Percentiles rank a stretch among this genome's conserved stretches.
These are phyloP conservation scores for Entomortierella chlamydospora DNA, from an alignment of 192 early-diverging fungal species.

Conservation along the genomic window DNA sequence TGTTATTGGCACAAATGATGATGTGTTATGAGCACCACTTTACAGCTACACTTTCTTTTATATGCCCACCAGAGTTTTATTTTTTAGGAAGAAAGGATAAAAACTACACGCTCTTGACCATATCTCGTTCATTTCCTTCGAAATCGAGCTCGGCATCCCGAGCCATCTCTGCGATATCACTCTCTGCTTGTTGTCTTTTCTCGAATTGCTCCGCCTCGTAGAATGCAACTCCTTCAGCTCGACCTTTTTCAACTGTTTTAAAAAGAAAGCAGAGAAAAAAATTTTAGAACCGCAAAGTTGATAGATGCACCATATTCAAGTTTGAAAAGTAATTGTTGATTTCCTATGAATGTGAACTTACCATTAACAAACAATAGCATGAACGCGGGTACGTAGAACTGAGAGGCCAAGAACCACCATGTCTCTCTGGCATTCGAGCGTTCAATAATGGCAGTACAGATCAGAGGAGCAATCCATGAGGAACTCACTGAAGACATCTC, in stretches of 20 bases:
- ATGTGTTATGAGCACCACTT: too few species aligned
- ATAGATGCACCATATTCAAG: too few species aligned
- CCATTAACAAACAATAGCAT: constrained; percentile 43
- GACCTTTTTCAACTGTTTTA: constrained; percentile 23
- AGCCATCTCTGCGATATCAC: neutral
- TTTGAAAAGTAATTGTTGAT: neutral
- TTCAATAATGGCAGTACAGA: constrained; percentile 64
- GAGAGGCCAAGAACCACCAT: constrained; percentile 33
- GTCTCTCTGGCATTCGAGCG: constrained; percentile 42
- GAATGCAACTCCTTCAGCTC: constrained; percentile 17
- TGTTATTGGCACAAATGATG: too few species aligned
- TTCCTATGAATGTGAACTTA: neutral
- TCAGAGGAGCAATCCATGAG: constrained; percentile 71
- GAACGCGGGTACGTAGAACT: constrained; percentile 38
- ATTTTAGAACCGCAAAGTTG: too few species aligned
- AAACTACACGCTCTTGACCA: neutral
- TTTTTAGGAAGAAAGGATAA: too few species aligned
- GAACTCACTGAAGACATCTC: constrained; percentile 57
- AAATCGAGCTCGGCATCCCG: neutral
- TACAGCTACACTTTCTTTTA: too few species aligned
- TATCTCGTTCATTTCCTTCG: constrained; percentile 12
- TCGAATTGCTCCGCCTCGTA: constrained; percentile 11
- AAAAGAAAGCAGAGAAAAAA: too few species aligned
- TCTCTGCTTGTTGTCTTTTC: neutral
- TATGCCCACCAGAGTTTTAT: too few species aligned